Percentiles rank a stretch among this genome's conserved stretches.
Conservation (phyloP, 73 alveolate species). For the Tetrahymena borealis region DNA sequence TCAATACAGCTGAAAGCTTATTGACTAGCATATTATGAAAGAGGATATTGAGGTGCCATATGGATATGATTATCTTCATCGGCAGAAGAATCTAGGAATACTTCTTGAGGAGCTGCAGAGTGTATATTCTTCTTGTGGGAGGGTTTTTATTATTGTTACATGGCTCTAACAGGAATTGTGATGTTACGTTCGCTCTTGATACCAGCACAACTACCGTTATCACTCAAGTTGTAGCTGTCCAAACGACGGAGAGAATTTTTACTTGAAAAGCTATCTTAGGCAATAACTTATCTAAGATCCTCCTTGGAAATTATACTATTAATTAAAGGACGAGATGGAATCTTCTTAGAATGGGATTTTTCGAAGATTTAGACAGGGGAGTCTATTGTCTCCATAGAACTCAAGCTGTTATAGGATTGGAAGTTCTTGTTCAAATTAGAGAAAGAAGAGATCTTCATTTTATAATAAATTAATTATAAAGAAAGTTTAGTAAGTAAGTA, state of each 20-base stretch:
- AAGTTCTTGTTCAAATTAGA: background rate
- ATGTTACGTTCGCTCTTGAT: background rate
- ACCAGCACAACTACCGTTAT: background rate
- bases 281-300: background rate
- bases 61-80: background rate
- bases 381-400: background rate
- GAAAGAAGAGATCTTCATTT: background rate
- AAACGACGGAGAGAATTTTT: background rate
- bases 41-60: background rate
- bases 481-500: too few species aligned
- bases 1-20: background rate
- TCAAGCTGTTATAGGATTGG: background rate
- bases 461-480: background rate
- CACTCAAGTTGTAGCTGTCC: background rate
- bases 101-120: background rate
- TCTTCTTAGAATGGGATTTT: background rate
- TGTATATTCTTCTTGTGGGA: background rate
- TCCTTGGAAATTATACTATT: background rate
- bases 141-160: background rate
- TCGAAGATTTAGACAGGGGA: background rate
- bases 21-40: background rate
- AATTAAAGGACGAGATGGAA: background rate
- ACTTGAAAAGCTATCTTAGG: background rate
- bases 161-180: background rate
- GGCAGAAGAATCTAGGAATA: background rate